Conservation (phyloP, 2,329 filamentous ascomycete genomes). For the Neocucurbitaria cava region DNA sequence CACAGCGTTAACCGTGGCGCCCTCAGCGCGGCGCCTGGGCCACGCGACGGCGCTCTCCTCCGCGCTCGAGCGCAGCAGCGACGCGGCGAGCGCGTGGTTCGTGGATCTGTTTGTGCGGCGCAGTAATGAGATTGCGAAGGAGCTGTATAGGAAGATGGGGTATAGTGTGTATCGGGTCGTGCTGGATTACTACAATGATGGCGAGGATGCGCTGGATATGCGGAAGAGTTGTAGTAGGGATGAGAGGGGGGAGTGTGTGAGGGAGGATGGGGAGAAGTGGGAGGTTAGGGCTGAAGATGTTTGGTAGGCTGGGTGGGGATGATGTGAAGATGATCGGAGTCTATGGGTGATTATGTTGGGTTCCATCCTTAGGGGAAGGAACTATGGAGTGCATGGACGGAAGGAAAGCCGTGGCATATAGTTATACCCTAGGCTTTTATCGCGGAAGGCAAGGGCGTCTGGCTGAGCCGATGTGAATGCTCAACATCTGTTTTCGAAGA, state of each 20-base stretch:
- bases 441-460: too few species aligned
- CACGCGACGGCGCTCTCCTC: conserved; percentile 84
- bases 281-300: conserved; percentile 84
- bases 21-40: conserved; percentile 82
- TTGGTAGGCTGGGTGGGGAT: conserved; percentile 61
- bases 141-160: conserved; percentile 88
- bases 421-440: too few species aligned
- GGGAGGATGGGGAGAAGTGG: conserved; percentile 80
- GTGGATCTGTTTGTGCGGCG: conserved; percentile 92
- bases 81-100: conserved; percentile 88
- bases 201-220: conserved; percentile 98
- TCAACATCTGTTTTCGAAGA: too few species aligned
- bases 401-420: too few species aligned
- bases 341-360: too few species aligned
- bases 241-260: conserved; percentile 74
- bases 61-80: conserved; percentile 80
- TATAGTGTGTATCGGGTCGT: conserved; percentile 89
- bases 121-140: conserved; percentile 86
- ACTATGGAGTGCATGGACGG: too few species aligned
- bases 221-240: conserved; percentile 88
- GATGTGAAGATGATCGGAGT: background rate
- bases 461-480: too few species aligned
- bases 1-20: conserved; percentile 91
- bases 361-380: too few species aligned
- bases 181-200: conserved; percentile 91